A percentile compares a stretch with the other conserved stretches of the same genome.
Conservation (phyloP, 2,329 filamentous ascomycete genomes). For the Fusarium luffae region DNA sequence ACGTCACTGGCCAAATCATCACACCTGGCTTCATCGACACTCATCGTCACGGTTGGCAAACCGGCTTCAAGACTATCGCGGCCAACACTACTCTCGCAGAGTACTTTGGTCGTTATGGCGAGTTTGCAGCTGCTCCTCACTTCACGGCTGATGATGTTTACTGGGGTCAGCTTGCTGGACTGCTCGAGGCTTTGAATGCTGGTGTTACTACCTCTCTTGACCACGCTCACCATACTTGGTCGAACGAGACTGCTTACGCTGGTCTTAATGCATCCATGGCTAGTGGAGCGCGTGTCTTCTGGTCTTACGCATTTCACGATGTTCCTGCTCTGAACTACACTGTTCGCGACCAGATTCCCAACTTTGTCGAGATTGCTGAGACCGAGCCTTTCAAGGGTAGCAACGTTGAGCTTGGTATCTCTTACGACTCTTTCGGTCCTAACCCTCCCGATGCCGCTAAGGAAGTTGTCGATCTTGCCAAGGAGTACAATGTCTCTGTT, state of each 20-base stretch:
- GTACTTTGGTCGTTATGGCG: conserved; percentile 58
- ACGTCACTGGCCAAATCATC: conserved; percentile 63
- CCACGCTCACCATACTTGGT: conserved; percentile 63
- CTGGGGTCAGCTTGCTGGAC: conserved; percentile 57
- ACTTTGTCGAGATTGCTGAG: conserved; percentile 53
- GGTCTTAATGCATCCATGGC: conserved; percentile 60
- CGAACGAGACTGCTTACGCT: conserved; percentile 54
- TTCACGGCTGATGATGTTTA: conserved; percentile 60
- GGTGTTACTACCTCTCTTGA: conserved; percentile 65
- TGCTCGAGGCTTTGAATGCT: conserved; percentile 63
- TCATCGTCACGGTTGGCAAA: conserved; percentile 67
- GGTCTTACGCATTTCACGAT: conserved; percentile 57
- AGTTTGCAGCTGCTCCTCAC: conserved; percentile 46
- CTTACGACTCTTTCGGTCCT: conserved; percentile 54
- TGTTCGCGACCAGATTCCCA: conserved; percentile 52
- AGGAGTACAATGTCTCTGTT: conserved; percentile 55
- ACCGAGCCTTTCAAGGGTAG: conserved; percentile 42
- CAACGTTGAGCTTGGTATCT: conserved; percentile 54
- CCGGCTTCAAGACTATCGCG: conserved; percentile 62
- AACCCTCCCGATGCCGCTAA: conserved; percentile 45
- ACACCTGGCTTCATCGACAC: conserved; percentile 68
- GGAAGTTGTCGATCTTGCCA: conserved; percentile 49
- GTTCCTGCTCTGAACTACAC: conserved; percentile 46
- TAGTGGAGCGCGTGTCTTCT: conserved; percentile 61
- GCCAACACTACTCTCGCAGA: conserved; percentile 62